Evolutionary conservation across 441 rosid species (phyloP), one percentile per base, ranked within the genome.

Genomic region (Flueggea neowawraea): DNA sequence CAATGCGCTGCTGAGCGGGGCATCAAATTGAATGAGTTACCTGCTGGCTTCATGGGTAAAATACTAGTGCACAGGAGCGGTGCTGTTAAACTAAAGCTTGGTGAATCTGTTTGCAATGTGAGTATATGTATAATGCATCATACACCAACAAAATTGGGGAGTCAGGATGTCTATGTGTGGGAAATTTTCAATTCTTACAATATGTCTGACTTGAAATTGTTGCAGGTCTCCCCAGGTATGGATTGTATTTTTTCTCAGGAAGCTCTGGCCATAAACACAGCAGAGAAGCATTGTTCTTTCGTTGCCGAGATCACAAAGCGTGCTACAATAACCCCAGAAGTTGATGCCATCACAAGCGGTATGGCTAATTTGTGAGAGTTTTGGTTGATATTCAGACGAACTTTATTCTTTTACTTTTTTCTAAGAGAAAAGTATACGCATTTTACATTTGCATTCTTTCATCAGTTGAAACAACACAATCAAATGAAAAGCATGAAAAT

Each of bases 21-120:
- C 54, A 52, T 66, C 66, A 48, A 61, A 51, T 79, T 88, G 66
- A 81, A 85, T 62, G 85, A 68, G 16, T 67, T 91, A 52, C 70
- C 84, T 13, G 86, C 39, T 16, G 96, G 96, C 54, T 68, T 66
- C 55, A 78, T 91, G 90, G 97, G 98, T 31, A 89, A 88, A 71
- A 74, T 94, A 82, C 67, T 79, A 62, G 83, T 91, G 72, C 88
- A 89, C 85, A 83, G 73, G 81, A 87, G 96, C 47, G 97, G 98
- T 31, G 73, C 79, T 17, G 80, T 94, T 73, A 91, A 87, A 82
- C 60, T 84, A 78, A 91, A 84, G 81, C 78, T 91, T 49, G 97
- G 95, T 49, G 88, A 85, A 66, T 73, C 54, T n/a, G 77, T 83
- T 5, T 89, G 55, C 13, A 89, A 91, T 80, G 97, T 87, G 71